Evolutionary conservation across 768 basidiomycete genomes (phyloP).

Genomic region (Scleroderma bovista): DNA sequence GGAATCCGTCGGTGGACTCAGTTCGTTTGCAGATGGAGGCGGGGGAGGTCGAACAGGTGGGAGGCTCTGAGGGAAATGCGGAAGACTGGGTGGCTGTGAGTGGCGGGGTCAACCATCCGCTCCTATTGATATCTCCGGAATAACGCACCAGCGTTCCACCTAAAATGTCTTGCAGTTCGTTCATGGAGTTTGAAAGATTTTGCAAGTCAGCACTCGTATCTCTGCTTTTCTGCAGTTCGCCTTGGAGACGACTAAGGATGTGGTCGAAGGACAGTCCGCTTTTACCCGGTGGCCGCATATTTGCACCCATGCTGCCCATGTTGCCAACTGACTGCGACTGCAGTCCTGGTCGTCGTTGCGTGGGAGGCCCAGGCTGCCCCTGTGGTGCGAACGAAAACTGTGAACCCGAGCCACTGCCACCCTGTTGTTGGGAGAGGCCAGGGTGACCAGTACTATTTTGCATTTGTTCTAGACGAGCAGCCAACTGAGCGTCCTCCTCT

Average conservation of each 20-base stretch:
- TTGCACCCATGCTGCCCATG: conserved; percentile 74
- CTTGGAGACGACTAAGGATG: conserved; percentile 81
- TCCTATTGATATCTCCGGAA: conserved; percentile 4
- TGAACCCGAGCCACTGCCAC: conserved; percentile 16
- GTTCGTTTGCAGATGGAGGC: conserved; percentile 13
- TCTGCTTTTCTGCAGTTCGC: conserved; percentile 91
- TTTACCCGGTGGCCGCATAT: conserved; percentile 69
- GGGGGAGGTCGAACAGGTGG: conserved; percentile 56
- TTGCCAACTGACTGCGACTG: conserved; percentile 57
- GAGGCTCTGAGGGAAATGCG: conserved; percentile 57
- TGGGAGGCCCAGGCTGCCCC: conserved; percentile 29
- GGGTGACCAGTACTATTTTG: conserved; percentile 35
- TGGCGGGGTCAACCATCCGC: background rate
- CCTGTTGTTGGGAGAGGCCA: conserved; percentile 33
- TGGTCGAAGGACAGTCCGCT: conserved; percentile 90
- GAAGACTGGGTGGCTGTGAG: conserved; percentile 51
- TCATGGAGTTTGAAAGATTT: conserved; percentile 71
- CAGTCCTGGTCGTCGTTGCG: conserved; percentile 51
- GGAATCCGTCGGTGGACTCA: conserved; percentile 22
- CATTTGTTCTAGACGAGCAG: conserved; percentile 65
- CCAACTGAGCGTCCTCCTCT: conserved; percentile 77
- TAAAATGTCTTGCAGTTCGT: conserved; percentile 88
- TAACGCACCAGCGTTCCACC: conserved; percentile 71
- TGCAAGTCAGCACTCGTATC: conserved; percentile 88
- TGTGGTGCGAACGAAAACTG: conserved; percentile 39